Base-by-base conservation (phyloP, 805 yeast species). In the Wickerhamiella cacticola region DNA sequence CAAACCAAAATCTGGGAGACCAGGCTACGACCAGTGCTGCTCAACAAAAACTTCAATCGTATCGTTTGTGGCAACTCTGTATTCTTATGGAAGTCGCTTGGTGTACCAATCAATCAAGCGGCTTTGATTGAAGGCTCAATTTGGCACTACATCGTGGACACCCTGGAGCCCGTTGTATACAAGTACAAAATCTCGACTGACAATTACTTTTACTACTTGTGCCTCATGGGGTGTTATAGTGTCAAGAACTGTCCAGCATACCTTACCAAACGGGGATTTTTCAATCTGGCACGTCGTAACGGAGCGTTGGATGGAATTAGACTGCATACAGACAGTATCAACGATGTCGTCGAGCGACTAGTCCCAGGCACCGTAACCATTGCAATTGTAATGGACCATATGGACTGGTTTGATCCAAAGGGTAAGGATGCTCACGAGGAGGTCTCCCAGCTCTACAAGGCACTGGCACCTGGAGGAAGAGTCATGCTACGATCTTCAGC, bases 91-190 rank as follows among this genome's bases (percentile, higher is more conserved):
- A 82, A 81, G 61, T 94, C 94, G 0, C 69, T 84, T 21, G 94
- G 94, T n/a, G 94, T 83, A 41, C 94, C 94, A 5, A 76, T 79
- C 6, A 83, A 84, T 59, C 94, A 83, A 66, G 87, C 92, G 5
- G 68, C 76, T 24, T 74, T 84, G 80, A 82, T 84, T 76, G 85
- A 82, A 21, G 68, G 74, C 15, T 78, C 87, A 0, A 79, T 82
- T 38, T 64, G 80, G 55, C 74, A 79, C 50, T 83, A 84, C 60
- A 78, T 84, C 41, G 69, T 78, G 46, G 86, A 84, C 59, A 83
- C 94, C 4, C 68, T 83, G 55, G 89, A 83, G 58, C 94, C 94
- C 22, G 66, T 84, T 23, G 69, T 83, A 53, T 68, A 70, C 21
- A 69, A 80, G 53, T 77, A 82, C 1, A 64, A 81, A 57, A 70